Evolutionary conservation across 306 rosid species (phyloP), one percentile per base, ranked within the genome.

Genomic region (Cajanus cajan): DNA sequence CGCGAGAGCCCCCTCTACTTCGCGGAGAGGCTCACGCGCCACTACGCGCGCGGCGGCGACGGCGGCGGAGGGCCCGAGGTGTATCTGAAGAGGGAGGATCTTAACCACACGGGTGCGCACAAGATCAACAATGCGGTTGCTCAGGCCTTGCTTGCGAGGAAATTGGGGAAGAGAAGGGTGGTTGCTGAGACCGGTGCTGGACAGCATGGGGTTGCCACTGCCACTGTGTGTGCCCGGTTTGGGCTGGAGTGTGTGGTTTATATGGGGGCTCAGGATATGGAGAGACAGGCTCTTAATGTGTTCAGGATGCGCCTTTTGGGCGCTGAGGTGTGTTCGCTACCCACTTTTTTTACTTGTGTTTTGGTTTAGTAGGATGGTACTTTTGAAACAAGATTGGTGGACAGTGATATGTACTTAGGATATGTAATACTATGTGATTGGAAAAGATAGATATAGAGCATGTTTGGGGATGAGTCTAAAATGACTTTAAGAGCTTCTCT

Each of bases 251-350:
- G 98, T 68, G 82, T 94, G 52, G 87, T 94, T 77, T 94, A 92
- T 83, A 94, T 94, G 98, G 98, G 98, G 6, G 98, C 98, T 16
- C 90, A 84, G 72, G 98, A 94, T 71, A 94, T 94, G 98, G 98
- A 94, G 64, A 90, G 98, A 57, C 98, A 94, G 78, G 82, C 96
- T 1, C 97, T 92, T 61, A 94, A 94, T 82, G 97, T 92, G 59
- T 94, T 94, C 85, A 81, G 96, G 59, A 92, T 94, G 97, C 86
- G 80, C 59, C 98, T 94, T 84, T 96, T 94, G 37, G 98, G 97
- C 33, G 98, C 98, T 14, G 96, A 94, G 97, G 98, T 90, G 73
- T 71, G 88, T 79, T 66, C 47, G 3, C 47, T 6, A 24, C 52
- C 48, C 48, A 8, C 21, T 50, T 64, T 36, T 59, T 59, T n/a